Percentiles rank a stretch among this genome's conserved stretches.
Evolutionary conservation across 768 basidiomycete genomes (phyloP).

Genomic region (Pulveroboletus sp.): DNA sequence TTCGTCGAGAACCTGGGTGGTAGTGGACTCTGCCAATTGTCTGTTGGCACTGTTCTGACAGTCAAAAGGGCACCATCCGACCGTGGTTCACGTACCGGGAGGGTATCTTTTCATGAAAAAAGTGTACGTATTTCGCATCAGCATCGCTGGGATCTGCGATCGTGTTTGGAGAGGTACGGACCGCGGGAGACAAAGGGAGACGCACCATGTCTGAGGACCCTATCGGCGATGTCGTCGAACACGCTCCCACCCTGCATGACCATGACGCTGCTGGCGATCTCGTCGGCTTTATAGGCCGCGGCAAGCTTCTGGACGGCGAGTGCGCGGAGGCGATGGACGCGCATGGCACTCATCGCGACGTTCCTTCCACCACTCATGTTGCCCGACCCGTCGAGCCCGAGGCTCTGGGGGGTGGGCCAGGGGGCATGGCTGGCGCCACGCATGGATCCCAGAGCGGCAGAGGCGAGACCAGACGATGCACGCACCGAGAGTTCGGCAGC

Average conservation of each 20-base stretch:
- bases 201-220: constrained; percentile 68
- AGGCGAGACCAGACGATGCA: constrained; percentile 78
- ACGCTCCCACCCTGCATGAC: constrained; percentile 93
- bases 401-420: constrained; percentile 60
- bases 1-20: constrained; percentile 71
- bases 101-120: constrained; percentile 94
- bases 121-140: constrained; percentile 86
- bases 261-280: constrained; percentile 91
- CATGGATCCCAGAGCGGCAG: constrained; percentile 67
- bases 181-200: constrained; percentile 33
- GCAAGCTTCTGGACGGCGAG: constrained; percentile 86
- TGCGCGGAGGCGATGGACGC: constrained; percentile 73
- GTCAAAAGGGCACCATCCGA: constrained; percentile 9
- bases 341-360: constrained; percentile 79
- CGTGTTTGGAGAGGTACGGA: background rate
- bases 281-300: constrained; percentile 80
- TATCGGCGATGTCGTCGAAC: constrained; percentile 88
- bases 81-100: constrained; percentile 57
- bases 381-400: constrained; percentile 59
- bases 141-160: constrained; percentile 63
- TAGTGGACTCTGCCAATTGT: constrained; percentile 81
- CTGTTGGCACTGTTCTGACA: constrained; percentile 37
- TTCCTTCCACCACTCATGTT: constrained; percentile 58
- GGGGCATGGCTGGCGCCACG: constrained; percentile 41
- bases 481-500: constrained; percentile 85